phyloP scores from a whole-genome alignment of 441 rosid genomes.

The Erodium texanum region DNA sequence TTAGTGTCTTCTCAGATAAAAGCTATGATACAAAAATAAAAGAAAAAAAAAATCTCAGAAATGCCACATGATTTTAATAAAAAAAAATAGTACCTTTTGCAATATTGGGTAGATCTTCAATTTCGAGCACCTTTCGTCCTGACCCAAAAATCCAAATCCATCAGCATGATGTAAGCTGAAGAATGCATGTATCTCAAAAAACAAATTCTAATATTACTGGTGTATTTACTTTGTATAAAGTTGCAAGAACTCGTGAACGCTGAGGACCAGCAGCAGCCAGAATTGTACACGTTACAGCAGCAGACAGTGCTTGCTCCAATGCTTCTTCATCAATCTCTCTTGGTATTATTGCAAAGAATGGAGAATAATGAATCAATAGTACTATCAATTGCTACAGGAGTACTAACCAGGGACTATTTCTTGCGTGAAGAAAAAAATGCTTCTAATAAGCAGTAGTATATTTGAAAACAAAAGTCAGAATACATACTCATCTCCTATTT shows the following conservation, averaged over 20 bases:
- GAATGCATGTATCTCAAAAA: slow-evolving; percentile 5
- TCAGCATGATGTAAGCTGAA: slow-evolving; percentile 18
- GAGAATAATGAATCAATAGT: not conserved
- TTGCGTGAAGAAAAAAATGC: not conserved
- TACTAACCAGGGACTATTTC: not conserved
- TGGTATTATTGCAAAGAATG: slow-evolving; percentile 19
- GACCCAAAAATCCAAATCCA: slow-evolving; percentile 21
- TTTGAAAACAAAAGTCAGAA: not conserved
- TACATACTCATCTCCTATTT: slow-evolving; percentile 89
- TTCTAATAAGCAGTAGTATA: too few species aligned
- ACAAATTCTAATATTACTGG: not conserved
- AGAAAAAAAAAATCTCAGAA: not conserved
- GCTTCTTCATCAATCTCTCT: slow-evolving; percentile 93
- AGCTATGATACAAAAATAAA: not conserved
- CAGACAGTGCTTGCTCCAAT: slow-evolving; percentile 77
- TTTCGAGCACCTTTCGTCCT: slow-evolving; percentile 97
- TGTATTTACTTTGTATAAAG: slow-evolving; percentile 68
- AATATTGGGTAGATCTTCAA: slow-evolving; percentile 85
- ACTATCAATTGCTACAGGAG: not conserved
- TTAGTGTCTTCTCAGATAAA: not conserved
- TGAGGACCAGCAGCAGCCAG: slow-evolving; percentile 99
- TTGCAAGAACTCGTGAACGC: slow-evolving; percentile 96
- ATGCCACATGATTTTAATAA: not conserved
- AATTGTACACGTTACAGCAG: slow-evolving; percentile 97
- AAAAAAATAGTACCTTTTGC: slow-evolving; percentile 58